Evolutionary conservation across 1,284 basidiomycete genomes (phyloP), one percentile per base, ranked within the genome.

Genomic region (Veloporphyrellus conicus): DNA sequence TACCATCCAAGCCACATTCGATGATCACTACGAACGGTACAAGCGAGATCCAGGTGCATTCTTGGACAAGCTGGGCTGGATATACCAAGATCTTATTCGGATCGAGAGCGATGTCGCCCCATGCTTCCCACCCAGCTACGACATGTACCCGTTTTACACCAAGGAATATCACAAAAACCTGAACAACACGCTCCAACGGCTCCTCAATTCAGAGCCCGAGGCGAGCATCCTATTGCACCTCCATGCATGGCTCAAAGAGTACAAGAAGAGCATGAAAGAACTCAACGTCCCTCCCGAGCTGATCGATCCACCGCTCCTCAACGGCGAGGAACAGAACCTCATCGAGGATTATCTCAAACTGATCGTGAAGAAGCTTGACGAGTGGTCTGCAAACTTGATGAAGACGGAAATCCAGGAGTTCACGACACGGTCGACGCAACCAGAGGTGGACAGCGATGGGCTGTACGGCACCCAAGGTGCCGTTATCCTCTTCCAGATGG

Each of bases 381-480:
- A 99, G 68, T 99, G 96, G 96, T 89, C 90, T 2, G 73, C 79
- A 45, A 99, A 96, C 66, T 77, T 98, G 47, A 95, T 97, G 87
- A 86, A 82, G 63, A 89, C 90, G 27, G 96, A 99, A 67, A 75
- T 90, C 34, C 76, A 81, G 22, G 89, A 92, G 50, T 99, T 99
- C 71, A 81, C 81, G 9, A 78, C 82, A 43, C 81, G 96, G 22
- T 79, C 84, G 43, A 83, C 88, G 55, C 89, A 91, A 20, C 96
- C 94, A 1, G 94, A 98, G 63, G 71, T 89, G 41, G 90, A 93
- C 58, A 79, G 81, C 37, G 93, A 98, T 54, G 92, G 92, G 7
- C 74, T 90, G 55, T 98, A 97, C 64, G 90, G 90, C 14, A 87
- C 88, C 60, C 90, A 97, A 62, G 93, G 93, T 23, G 88, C 93